Base-by-base conservation (phyloP, 768 basidiomycete species). In the Suillus weaverae region DNA sequence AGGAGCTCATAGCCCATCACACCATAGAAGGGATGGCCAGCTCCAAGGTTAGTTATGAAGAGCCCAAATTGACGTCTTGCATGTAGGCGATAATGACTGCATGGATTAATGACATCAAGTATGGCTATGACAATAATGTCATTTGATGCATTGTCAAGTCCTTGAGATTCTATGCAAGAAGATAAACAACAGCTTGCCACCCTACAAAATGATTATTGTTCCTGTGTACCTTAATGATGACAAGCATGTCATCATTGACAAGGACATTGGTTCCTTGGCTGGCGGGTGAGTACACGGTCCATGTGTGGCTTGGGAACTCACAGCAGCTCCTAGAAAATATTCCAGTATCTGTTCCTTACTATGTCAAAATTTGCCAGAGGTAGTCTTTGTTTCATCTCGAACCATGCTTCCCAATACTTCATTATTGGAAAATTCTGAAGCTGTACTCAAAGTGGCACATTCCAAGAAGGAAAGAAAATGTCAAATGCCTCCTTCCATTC, bases 271-370 rank as follows among this genome's bases (percentile, higher is more conserved):
- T 2, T 5, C 26, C 10, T 10, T 61, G 10, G 14, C 33, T 5
- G 32, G 35, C 16, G 14, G 6, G 60, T 61, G 22, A 39, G 60
- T 41, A n/a, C n/a, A 3, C 61, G 30, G 46, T 53, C 48, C 10
- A 18, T 30, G 61, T 39, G 36, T n/a, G 61, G 61, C 20, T 50
- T 62, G 2, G 61, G 26, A n/a, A 62, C 14, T 48, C 61, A 62
- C 1, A 6, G 3, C 32, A 62, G 8, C 18, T 33, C 5, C 10
- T 53, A 36, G 46, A 62, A 62, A 0, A 62, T 3, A 1, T 0
- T 18, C 44, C 22, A 33, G 20, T 26, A 50, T 2, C 6, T 41
- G 14, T 2, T 18, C 9, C 33, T 6, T 3, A 62, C 7, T 2
- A 10, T 33, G 2, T 62, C 32, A 10, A 35, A 22, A 1, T 0